Evolutionary conservation across 208 protist genomes (phyloP), one percentile per base, ranked within the genome.

Genomic region (Leishmania turanica): DNA sequence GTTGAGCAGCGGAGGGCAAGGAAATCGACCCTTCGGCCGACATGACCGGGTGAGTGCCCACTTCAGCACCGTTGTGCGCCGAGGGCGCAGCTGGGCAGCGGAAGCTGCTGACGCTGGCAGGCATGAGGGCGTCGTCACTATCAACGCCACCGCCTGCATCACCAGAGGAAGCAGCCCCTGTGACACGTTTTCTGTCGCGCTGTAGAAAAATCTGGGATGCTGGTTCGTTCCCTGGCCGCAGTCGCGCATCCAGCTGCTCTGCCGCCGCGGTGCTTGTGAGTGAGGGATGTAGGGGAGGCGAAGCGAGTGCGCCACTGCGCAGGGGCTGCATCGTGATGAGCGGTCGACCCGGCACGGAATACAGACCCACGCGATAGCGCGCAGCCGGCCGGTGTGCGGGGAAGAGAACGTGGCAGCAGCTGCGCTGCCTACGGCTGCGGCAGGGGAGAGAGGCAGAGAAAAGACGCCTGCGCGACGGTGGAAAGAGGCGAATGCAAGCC

Each of bases 61-160:
- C 53, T 17, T 21, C 53, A 42, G 31, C 49, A 31, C 4, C 53
- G 54, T 1, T 49, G 37, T 49, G 31, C 53, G 15, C 21, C 7
- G 54, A 47, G 37, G 15, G 27, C 34, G 1, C n/a, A 27, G 70
- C 62, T 31, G 78, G 45, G 11, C 64, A 69, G 81, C 81, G 77
- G 75, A 74, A 51, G 75, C 8, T 64, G 79, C 79, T 79, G 77
- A 68, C 1, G 37, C 62, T 75, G 17, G 65, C 69, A n/a, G 72
- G 51, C 8, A 62, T 75, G 45, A 84, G 47, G 19, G 34, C 75
- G 9, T 60, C 75, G 15, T 40, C 62, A 13, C 45, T 40, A 24
- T 58, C 51, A 24, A 8, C 37, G 15, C 31, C 70, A 75, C 49
- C 34, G 31, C 64, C 64, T 69, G 15, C 21, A 24, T 49, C 70